phyloP scores from a whole-genome alignment of 352 stramenopile genomes.

The Phytophthora sp. region DNA sequence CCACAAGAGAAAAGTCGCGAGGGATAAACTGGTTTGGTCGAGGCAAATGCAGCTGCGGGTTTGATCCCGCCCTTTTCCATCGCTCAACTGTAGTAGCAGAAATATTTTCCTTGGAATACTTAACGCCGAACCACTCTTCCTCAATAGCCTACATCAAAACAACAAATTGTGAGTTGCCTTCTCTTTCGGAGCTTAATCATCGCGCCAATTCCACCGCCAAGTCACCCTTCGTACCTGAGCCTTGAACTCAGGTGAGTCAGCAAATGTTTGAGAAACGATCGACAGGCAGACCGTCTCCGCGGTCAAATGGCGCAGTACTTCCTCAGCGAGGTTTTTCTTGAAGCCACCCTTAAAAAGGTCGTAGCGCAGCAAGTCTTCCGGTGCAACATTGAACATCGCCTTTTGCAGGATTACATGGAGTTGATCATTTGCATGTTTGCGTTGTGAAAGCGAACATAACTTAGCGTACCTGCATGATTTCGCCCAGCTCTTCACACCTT shows the following conservation, averaged over 20 bases:
- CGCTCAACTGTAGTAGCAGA: constrained; percentile 24
- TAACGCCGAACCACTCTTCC: constrained; percentile 73
- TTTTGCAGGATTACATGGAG: constrained; percentile 18
- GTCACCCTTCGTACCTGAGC: constrained; percentile 33
- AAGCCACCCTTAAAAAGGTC: constrained; percentile 67
- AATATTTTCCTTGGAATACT: constrained; percentile 60
- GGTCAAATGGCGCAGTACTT: constrained; percentile 53
- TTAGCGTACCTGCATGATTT: constrained; percentile 68
- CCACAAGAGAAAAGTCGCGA: constrained; percentile 65
- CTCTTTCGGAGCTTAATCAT: too few relatives aligned
- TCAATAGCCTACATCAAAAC: constrained; percentile 29
- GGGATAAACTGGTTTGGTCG: constrained; percentile 77
- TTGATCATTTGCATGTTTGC: not conserved
- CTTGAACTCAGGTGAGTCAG: constrained; percentile 44
- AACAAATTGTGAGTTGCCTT: too few relatives aligned
- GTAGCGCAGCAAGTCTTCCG: constrained; percentile 66
- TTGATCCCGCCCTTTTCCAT: constrained; percentile 48
- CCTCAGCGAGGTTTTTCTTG: constrained; percentile 42
- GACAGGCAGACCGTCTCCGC: constrained; percentile 58
- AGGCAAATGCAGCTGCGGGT: constrained; percentile 59
- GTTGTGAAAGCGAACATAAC: not conserved
- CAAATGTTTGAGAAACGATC: constrained; percentile 54
- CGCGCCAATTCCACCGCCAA: too few relatives aligned
- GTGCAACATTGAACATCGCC: constrained; percentile 61
- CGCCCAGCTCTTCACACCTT: constrained; percentile 70